phyloP scores from a whole-genome alignment of 345 rosid species.

The Schrenkiella parvula region DNA sequence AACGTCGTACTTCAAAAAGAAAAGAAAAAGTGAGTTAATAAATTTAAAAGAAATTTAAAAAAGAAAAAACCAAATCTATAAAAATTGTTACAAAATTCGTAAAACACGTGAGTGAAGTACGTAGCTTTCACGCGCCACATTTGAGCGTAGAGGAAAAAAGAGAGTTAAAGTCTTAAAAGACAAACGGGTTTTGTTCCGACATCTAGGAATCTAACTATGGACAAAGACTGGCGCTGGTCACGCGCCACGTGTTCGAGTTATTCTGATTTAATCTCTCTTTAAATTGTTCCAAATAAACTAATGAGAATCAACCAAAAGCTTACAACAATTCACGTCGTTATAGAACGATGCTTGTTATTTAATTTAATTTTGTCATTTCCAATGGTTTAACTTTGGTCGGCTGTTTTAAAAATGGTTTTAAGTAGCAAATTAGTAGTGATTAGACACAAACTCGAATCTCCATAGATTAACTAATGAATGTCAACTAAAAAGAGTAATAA shows the following conservation, averaged over 20 bases:
- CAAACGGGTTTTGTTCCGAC: conserved; percentile 9
- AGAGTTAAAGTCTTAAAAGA: not conserved
- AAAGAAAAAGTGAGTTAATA: not conserved
- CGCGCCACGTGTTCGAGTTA: conserved; percentile 8
- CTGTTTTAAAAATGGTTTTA: not conserved
- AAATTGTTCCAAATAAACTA: not conserved
- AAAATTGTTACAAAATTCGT: not conserved
- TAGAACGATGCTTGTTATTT: not conserved
- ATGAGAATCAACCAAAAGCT: not conserved
- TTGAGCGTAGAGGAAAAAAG: not conserved
- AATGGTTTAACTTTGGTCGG: conserved; percentile 15
- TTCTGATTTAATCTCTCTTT: not conserved
- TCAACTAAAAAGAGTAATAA: not conserved
- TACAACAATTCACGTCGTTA: conserved; percentile 4
- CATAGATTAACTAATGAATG: not conserved
- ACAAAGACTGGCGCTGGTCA: conserved; percentile 10
- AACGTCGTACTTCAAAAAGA: conserved; percentile 70
- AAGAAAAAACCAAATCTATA: too few species aligned
- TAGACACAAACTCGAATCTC: conserved; percentile 5
- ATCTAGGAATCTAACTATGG: conserved; percentile 18
- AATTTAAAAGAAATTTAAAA: too few species aligned
- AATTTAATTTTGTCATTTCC: not conserved
- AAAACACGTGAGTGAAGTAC: too few species aligned
- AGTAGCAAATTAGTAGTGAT: not conserved
- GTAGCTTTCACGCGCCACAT: conserved; percentile 23